Conservation (phyloP, 768 basidiomycete species). For the Rhodotorula toruloides region DNA sequence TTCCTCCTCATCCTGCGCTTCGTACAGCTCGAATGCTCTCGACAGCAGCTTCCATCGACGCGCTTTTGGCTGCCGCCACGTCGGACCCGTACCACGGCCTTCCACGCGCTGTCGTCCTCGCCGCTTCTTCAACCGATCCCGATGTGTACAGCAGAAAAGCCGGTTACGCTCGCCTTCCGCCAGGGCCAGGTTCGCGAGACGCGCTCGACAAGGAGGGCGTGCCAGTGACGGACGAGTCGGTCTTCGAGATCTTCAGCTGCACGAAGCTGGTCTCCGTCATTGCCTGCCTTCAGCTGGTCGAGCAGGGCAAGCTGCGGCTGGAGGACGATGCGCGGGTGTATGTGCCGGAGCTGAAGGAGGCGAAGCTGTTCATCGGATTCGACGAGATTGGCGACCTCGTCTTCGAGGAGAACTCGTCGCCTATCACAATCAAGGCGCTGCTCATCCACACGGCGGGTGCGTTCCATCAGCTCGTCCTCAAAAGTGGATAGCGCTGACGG, state of each 20-base stretch:
- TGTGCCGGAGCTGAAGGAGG: constrained; percentile 40
- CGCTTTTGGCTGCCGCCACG: too few species aligned
- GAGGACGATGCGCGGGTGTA: constrained; percentile 39
- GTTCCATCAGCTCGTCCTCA: too few species aligned
- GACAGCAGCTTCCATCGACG: too few species aligned
- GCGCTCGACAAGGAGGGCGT: background rate
- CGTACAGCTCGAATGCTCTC: too few species aligned
- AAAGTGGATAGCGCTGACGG: too few species aligned
- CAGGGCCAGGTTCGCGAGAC: background rate
- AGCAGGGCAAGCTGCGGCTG: constrained; percentile 41
- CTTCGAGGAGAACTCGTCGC: constrained; percentile 36
- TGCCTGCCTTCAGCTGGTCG: constrained; percentile 43
- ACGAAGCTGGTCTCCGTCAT: constrained; percentile 42
- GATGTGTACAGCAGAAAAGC: background rate
- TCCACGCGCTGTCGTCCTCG: background rate
- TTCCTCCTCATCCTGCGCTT: too few species aligned
- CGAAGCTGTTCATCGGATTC: constrained; percentile 40
- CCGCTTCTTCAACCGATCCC: background rate
- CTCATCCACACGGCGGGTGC: constrained; percentile 42
- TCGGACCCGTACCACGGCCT: background rate
- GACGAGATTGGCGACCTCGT: constrained; percentile 10
- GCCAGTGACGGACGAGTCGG: background rate
- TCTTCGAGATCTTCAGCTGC: background rate
- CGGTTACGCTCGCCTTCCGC: background rate
- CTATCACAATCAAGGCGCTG: constrained; percentile 43